These are phyloP conservation scores for Ulvella scutata DNA, from an alignment of 139 green algal species.

Conservation along the genomic window DNA sequence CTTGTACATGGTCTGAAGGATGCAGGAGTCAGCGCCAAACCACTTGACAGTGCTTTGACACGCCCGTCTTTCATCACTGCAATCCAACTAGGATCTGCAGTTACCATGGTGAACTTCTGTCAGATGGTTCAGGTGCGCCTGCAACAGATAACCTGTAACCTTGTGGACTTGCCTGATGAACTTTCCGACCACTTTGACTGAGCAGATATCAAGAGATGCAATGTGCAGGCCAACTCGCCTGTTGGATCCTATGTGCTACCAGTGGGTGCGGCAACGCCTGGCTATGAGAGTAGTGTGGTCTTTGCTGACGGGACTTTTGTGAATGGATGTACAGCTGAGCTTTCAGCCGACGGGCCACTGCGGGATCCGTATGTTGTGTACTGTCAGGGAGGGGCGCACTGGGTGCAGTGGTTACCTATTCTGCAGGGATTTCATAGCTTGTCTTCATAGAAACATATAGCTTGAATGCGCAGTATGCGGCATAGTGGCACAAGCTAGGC, in stretches of 20 bases:
- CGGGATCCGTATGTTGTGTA: slow-evolving; percentile 78
- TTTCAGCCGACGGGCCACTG: slow-evolving; percentile 81
- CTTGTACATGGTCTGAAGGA: slow-evolving; percentile 37
- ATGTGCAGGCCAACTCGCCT: slow-evolving; percentile 44
- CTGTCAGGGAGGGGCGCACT: slow-evolving; percentile 76
- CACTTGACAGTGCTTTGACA: neutral
- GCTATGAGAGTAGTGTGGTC: slow-evolving; percentile 81
- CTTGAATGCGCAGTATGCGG: too few species aligned
- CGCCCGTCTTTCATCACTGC: slow-evolving; percentile 71
- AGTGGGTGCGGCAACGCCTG: too few species aligned
- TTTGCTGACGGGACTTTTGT: slow-evolving; percentile 95
- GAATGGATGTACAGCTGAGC: slow-evolving; percentile 78
- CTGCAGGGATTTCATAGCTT: too few species aligned
- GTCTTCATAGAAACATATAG: too few species aligned
- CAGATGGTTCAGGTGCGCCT: slow-evolving; percentile 58
- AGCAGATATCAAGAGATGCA: neutral
- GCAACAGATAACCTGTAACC: too few species aligned
- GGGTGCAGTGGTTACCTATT: slow-evolving; percentile 70
- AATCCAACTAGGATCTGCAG: slow-evolving; percentile 45
- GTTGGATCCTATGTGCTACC: too few species aligned
- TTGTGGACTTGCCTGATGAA: too few species aligned
- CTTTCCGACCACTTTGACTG: too few species aligned
- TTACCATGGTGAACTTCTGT: slow-evolving; percentile 72
- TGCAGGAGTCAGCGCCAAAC: neutral
- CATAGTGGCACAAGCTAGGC: too few species aligned